Conservation (phyloP, 1,139 yeast genomes). For the Insectozyma bohioensis region DNA sequence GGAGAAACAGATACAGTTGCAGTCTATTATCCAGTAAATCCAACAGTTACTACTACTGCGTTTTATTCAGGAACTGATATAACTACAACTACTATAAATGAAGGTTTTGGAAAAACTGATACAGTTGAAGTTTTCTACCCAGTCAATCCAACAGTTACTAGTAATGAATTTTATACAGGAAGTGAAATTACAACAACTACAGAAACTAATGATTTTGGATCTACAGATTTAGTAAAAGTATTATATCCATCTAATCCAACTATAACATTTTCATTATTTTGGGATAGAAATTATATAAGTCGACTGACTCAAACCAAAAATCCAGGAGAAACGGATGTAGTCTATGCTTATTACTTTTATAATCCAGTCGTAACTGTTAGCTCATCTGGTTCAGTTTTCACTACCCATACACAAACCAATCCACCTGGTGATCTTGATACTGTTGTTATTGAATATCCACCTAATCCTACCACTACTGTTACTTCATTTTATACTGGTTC, state of each 20-base stretch:
- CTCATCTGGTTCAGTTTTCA: conserved; percentile 4
- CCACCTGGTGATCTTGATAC: conserved; percentile 15
- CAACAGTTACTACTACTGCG: conserved; percentile 13
- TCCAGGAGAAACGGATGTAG: conserved; percentile 12
- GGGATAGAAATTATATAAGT: not conserved
- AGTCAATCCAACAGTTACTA: conserved; percentile 9
- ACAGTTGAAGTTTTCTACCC: conserved; percentile 18
- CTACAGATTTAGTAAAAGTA: conserved; percentile 19
- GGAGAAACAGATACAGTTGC: conserved; percentile 18
- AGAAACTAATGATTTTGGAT: conserved; percentile 10
- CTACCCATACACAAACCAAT: conserved; percentile 8
- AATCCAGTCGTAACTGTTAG: conserved; percentile 2
- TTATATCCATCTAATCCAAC: conserved; percentile 18
- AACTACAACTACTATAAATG: conserved; percentile 12
- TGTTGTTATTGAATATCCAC: conserved; percentile 20
- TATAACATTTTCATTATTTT: conserved; percentile 9
- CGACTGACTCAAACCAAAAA: conserved; percentile 11
- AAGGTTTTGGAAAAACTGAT: conserved; percentile 10
- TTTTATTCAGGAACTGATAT: conserved; percentile 8
- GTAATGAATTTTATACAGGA: conserved; percentile 15
- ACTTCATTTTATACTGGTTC: conserved; percentile 13
- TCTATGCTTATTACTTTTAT: no score
- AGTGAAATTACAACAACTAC: conserved; percentile 13
- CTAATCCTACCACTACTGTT: conserved; percentile 13
- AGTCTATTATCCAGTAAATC: conserved; percentile 18